Base-by-base conservation (phyloP, 2,329 filamentous ascomycete species). In the Aspergillus sojae region DNA sequence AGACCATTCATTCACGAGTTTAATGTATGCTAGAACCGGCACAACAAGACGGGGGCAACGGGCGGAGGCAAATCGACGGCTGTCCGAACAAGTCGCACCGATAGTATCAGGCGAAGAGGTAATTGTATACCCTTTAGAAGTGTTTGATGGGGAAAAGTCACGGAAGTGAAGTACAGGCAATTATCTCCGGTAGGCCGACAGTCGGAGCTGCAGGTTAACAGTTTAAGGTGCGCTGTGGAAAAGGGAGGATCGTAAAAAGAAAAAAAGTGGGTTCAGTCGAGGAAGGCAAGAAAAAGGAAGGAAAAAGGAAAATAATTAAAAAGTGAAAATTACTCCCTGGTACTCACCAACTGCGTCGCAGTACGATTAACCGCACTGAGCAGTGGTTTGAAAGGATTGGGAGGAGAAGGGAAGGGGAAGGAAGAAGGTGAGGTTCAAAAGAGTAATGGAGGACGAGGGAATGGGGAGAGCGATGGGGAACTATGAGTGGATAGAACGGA, bases 291-390 rank as follows among this genome's bases (percentile, higher is more conserved):
- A 57, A 54, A 61, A 61, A 57, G 57, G 58, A 62, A 60, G 52
- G 21, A 45, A 57, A 52, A 52, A 60, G 63, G 39, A 53, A 46
- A 30, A 63, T 60, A 61, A 34, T 34, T 43, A 55, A 64, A 62
- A 52, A 59, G 53, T 64, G 66, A 62, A 69, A 55, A 58, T 6
- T 60, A 58, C 48, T 64, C 64, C 70, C 57, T 63, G 58, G 57
- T 62, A 64, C 65, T 70, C 64, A 72, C 69, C 70, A 68, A 71
- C 67, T 71, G 70, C 70, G 70, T 67, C 63, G 67, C 70, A 75
- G 74, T 73, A 74, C 71, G 68, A 59, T 57, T 61, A 68, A 69
- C 67, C 70, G 72, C 68, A 69, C 75, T 72, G 61, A 68, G 70
- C 69, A 77, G 68, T 64, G 65, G 65, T 66, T 69, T 63, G 65